Evolutionary conservation across 805 yeast species (phyloP).

Genomic region (Lipomyces chichibuensis): DNA sequence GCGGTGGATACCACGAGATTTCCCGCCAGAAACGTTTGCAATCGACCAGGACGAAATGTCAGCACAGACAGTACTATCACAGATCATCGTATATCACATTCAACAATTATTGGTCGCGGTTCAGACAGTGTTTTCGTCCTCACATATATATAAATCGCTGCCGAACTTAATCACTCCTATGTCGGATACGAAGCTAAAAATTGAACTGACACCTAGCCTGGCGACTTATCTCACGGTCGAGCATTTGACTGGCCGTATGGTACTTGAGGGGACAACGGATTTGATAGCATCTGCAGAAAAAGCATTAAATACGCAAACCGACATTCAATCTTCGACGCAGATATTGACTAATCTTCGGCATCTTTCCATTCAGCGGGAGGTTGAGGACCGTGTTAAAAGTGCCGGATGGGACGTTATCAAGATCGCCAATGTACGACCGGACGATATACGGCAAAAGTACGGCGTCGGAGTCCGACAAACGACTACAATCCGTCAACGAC

Average conservation of each 20-base stretch:
- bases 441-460: slow-evolving; percentile 32
- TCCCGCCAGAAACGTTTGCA: slow-evolving; percentile 15
- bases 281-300: slow-evolving; percentile 29
- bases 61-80: slow-evolving; percentile 29
- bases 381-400: slow-evolving; percentile 20
- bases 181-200: slow-evolving; percentile 25
- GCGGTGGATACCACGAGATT: slow-evolving; percentile 28
- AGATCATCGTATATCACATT: slow-evolving; percentile 28
- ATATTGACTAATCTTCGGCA: slow-evolving; percentile 27
- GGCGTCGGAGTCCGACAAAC: slow-evolving; percentile 26
- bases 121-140: slow-evolving; percentile 10
- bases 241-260: slow-evolving; percentile 31
- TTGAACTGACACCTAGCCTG: slow-evolving; percentile 28
- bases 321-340: slow-evolving; percentile 20
- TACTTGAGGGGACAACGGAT: slow-evolving; percentile 27
- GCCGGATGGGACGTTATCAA: slow-evolving; percentile 34
- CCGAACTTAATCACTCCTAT: slow-evolving; percentile 26
- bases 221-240: slow-evolving; percentile 32
- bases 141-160: slow-evolving; percentile 17
- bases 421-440: slow-evolving; percentile 28
- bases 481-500: slow-evolving; percentile 22
- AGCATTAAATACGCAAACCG: slow-evolving; percentile 26
- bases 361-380: slow-evolving; percentile 31
- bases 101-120: slow-evolving; percentile 28
- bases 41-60: slow-evolving; percentile 29